phyloP scores from a whole-genome alignment of 352 stramenopile genomes.

The Phytophthora tubulina region DNA sequence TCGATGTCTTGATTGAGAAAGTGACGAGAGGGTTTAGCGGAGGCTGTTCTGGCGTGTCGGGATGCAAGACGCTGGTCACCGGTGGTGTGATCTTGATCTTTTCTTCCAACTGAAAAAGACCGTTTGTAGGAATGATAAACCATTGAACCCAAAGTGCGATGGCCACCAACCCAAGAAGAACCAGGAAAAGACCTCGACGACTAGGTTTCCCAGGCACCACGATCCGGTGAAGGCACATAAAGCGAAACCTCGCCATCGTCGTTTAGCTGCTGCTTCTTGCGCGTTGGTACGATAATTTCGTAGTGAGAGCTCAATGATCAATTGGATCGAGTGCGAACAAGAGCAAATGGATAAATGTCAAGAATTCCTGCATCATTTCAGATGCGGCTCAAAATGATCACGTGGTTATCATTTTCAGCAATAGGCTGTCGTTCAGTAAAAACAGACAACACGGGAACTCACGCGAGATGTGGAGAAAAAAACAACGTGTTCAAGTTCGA shows the following conservation, averaged over 20 bases:
- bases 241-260: not conserved
- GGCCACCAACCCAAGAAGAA: not conserved
- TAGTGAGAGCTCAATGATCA: not conserved
- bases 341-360: conserved; percentile 15
- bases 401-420: not conserved
- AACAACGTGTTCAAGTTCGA: conserved; percentile 3
- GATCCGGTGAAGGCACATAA: not conserved
- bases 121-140: not conserved
- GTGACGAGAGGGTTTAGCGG: conserved; percentile 16
- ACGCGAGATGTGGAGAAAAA: not conserved
- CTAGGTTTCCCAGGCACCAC: conserved; percentile 1
- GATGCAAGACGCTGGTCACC: conserved; percentile 26
- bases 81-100: not conserved
- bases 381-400: conserved; percentile 4
- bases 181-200: conserved; percentile 11
- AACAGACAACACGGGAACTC: too few relatives aligned
- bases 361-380: too few relatives aligned
- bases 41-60: conserved; percentile 16
- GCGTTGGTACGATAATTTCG: not conserved
- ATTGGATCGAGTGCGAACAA: not conserved
- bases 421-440: too few relatives aligned
- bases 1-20: conserved; percentile 21
- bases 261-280: conserved; percentile 1
- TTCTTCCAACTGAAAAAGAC: conserved; percentile 7
- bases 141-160: not conserved